Evolutionary conservation across 148 eudicot species (phyloP), one percentile per base, ranked within the genome.

Genomic region (Silene uniflora): DNA sequence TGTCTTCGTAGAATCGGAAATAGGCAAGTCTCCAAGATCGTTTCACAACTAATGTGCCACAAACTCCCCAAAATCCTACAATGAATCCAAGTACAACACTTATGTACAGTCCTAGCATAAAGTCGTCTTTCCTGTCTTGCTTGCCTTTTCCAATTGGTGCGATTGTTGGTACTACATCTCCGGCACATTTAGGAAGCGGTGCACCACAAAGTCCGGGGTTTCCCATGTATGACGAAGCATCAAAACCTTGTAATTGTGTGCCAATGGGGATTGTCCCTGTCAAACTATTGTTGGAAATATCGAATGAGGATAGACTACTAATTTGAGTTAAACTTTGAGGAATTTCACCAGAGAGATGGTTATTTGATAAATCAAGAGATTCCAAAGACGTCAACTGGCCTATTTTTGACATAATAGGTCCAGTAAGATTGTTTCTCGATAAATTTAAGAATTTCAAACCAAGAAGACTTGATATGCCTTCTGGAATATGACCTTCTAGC

Each of bases 61-160:
- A 74, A 52, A 79, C 77, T 68, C 74, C 74, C 73, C 74, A 73
- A 62, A 79, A 79, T 18, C 81, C 81, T 0, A 73, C 25, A 10
- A 67, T 73, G 7, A 78, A 66, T 35, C 81, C 81, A 58, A 67
- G 18, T 13, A 69, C 61, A 25, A 73, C 73, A 39, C 73, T 79
- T 35, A 79, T 35, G 69, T 74, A 74, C 74, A 79, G 10, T 22
- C 81, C 79, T 25, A 19, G 68, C 49, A 42, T 39, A 0, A 76
- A 3, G 21, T 24, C 73, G 27, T 69, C 61, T 0, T 2, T 4
- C 14, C 6, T 39, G 35, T 8, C 13, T 22, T 10, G n/a, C 39
- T 72, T 1, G 19, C 11, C 58, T 35, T 78, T 11, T 54, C 23
- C 44, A 12, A 25, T 49, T 24, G 9, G 25, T 8, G 42, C 18